phyloP scores from a whole-genome alignment of 2,329 filamentous ascomycete genomes.

The Cladosporium velox region DNA sequence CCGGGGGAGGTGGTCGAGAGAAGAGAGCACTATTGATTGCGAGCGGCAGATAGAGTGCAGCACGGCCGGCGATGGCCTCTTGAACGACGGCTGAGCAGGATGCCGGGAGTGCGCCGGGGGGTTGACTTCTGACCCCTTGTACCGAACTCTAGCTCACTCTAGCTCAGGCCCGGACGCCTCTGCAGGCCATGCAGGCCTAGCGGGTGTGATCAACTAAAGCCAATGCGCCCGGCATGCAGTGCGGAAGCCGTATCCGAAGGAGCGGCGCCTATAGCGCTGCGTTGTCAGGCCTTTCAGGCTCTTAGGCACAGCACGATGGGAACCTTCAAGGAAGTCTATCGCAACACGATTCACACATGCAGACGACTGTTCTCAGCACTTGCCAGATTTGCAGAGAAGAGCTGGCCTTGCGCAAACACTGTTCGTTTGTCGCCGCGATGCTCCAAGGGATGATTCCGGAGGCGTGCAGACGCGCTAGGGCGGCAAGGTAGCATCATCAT shows the following conservation, averaged over 20 bases:
- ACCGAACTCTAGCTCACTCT: background rate
- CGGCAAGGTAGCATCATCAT: background rate
- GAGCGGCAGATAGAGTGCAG: constrained; percentile 14
- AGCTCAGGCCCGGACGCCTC: constrained; percentile 18
- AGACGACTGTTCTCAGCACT: background rate
- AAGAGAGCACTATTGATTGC: constrained; percentile 12
- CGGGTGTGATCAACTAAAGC: constrained; percentile 16
- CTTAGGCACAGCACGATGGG: background rate
- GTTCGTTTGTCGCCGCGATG: background rate
- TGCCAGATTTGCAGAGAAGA: background rate
- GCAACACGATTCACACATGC: background rate
- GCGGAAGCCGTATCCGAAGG: constrained; percentile 10
- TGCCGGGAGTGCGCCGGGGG: background rate
- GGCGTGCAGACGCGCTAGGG: constrained; percentile 7
- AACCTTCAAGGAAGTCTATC: background rate
- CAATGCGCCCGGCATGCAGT: constrained; percentile 9
- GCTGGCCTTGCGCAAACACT: background rate
- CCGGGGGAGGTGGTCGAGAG: constrained; percentile 9
- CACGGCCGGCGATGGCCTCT: constrained; percentile 9
- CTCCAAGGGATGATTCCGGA: background rate
- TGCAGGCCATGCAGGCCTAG: constrained; percentile 20
- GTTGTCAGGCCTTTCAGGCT: background rate
- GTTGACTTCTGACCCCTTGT: constrained; percentile 11
- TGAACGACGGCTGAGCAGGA: constrained; percentile 7
- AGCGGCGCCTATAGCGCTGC: constrained; percentile 15